Evolutionary conservation across 2,329 filamentous ascomycete genomes (phyloP), one percentile per base, ranked within the genome.

Genomic region (Alternaria sp.): DNA sequence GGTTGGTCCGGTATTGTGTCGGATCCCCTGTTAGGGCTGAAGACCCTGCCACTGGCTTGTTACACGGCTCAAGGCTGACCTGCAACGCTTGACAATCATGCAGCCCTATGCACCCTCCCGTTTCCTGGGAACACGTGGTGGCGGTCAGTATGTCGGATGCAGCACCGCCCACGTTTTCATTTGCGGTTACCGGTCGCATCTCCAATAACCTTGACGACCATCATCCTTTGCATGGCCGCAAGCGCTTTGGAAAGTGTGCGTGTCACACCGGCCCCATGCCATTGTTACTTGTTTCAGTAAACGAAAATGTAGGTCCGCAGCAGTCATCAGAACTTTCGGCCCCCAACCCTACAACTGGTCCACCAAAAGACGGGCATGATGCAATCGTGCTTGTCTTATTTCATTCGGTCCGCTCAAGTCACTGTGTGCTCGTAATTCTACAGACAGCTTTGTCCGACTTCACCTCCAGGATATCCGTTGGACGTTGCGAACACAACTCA

Each of bases 101-200:
- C 75, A 78, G 74, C 75, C 74, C 72, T 77, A 77, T 74, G 74
- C 74, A 68, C 59, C 23, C 58, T 69, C 73, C 75, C 72, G 74
- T 66, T 68, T 71, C 60, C 61, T 64, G 59, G 62, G 47, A 59
- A 67, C 73, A 77, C 74, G 74, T 74, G 71, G 73, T 62, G 55
- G 61, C 62, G 61, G 60, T 65, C 68, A 66, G 64, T 59, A 70
- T 70, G 71, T 76, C 72, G 75, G 66, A 77, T 70, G 59, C 70
- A 63, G 61, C 58, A 57, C 55, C 45, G 47, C 56, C 26, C 28
- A 40, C 28, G 30, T 56, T 56, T 26, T 49, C 36, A 45, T 44
- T 43, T 32, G 19, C 32, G 19, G 54, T 36, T n/a, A 47, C 28
- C 57, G 47, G 60, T 46, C 44, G 50, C 30, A n/a, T 59, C 28